Percentiles rank a stretch among this genome's conserved stretches.
phyloP scores from a whole-genome alignment of 495 filamentous ascomycete genomes.

The Aspergillus olivimuriae region DNA sequence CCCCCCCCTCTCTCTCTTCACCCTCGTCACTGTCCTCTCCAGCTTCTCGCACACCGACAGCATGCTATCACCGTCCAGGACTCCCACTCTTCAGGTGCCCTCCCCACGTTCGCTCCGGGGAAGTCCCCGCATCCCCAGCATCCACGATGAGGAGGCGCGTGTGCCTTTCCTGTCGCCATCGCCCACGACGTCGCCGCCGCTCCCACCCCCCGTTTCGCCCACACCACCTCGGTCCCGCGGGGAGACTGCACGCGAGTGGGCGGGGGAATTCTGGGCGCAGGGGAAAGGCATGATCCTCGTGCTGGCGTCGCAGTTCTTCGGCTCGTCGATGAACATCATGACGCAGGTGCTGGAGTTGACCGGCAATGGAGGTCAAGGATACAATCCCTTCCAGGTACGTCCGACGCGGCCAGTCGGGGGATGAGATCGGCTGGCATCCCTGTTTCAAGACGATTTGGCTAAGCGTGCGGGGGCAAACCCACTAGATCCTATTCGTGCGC shows the following conservation, averaged over 20 bases:
- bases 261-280: slow-evolving; percentile 35
- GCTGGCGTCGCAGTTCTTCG: slow-evolving; percentile 73
- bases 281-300: slow-evolving; percentile 75
- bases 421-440: too few relatives aligned
- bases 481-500: slow-evolving; percentile 72
- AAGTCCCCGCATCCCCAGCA: too few relatives aligned
- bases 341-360: slow-evolving; percentile 73
- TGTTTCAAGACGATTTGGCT: too few relatives aligned
- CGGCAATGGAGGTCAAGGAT: slow-evolving; percentile 53
- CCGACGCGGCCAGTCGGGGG: too few relatives aligned
- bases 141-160: not conserved
- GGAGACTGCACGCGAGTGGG: slow-evolving; percentile 1
- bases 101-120: too few relatives aligned
- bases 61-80: too few relatives aligned
- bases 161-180: not conserved
- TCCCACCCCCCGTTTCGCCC: not conserved
- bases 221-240: slow-evolving; percentile 6
- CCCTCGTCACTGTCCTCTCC: too few relatives aligned
- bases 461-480: too few relatives aligned
- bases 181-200: not conserved
- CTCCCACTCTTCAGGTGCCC: too few relatives aligned
- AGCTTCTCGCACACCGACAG: too few relatives aligned
- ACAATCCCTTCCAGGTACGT: slow-evolving; percentile 76
- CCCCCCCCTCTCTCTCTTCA: too few relatives aligned
- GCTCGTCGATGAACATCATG: slow-evolving; percentile 79